phyloP scores from a whole-genome alignment of 2,329 filamentous ascomycete genomes.

The Knoxdaviesia proteae region DNA sequence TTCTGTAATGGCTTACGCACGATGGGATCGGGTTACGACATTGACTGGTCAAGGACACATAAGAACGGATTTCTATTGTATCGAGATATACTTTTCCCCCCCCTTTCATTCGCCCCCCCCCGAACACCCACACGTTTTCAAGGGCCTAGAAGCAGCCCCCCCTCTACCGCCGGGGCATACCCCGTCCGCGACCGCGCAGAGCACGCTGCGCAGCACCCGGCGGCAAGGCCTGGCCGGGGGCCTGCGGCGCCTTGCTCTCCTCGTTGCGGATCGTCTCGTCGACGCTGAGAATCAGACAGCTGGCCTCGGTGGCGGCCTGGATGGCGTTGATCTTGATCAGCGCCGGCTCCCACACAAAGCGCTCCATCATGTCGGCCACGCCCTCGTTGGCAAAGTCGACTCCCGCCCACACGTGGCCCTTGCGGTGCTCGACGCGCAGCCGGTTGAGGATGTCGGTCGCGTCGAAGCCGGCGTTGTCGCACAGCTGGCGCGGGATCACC shows the following conservation, averaged over 20 bases:
- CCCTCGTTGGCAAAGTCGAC: constrained; percentile 90
- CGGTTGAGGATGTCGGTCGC: constrained; percentile 95
- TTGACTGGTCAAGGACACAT: too few species aligned
- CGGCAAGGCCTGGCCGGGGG: constrained; percentile 52
- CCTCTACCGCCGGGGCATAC: constrained; percentile 64
- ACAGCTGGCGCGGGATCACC: constrained; percentile 88
- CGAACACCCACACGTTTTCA: not conserved
- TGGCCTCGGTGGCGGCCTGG: constrained; percentile 85
- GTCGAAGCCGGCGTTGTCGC: constrained; percentile 96
- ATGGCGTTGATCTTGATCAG: constrained; percentile 95
- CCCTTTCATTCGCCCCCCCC: not conserved
- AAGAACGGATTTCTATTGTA: constrained; percentile 1
- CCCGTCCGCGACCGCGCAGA: constrained; percentile 60
- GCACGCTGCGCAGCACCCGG: constrained; percentile 77
- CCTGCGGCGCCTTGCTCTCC: constrained; percentile 71
- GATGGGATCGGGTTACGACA: too few species aligned
- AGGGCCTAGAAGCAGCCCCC: not conserved
- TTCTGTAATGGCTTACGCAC: too few species aligned
- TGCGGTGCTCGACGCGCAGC: constrained; percentile 86
- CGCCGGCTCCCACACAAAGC: constrained; percentile 93
- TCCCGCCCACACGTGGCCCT: constrained; percentile 82
- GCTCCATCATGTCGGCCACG: constrained; percentile 81
- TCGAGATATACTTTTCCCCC: constrained; percentile 1
- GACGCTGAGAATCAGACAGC: constrained; percentile 84
- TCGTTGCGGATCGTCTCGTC: constrained; percentile 99